A percentile compares a stretch with the other conserved stretches of the same genome.
phyloP scores from a whole-genome alignment of 2,329 filamentous ascomycete genomes.

The Colletotrichum tamarilloi region DNA sequence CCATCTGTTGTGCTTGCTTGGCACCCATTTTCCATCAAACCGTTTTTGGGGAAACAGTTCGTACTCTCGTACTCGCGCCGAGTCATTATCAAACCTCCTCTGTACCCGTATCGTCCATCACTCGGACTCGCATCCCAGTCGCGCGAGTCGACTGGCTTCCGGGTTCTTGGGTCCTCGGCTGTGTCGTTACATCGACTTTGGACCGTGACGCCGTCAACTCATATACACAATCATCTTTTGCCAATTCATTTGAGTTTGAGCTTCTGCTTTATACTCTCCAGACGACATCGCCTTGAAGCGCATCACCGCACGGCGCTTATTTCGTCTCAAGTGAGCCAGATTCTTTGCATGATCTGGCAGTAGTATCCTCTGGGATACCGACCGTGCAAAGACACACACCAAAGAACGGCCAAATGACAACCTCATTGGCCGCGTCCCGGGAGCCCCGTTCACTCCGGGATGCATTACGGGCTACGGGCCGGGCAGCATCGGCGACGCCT shows the following conservation, averaged over 20 bases:
- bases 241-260: not conserved
- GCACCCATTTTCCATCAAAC: not conserved
- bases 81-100: constrained; percentile 18
- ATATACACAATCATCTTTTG: not conserved
- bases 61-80: not conserved
- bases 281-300: not conserved
- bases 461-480: constrained; percentile 32
- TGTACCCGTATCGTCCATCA: not conserved
- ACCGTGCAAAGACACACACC: not conserved
- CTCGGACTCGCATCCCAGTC: not conserved
- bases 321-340: constrained; percentile 16
- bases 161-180: not conserved
- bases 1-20: not conserved
- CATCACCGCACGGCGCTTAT: not conserved
- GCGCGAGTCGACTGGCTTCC: not conserved
- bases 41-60: not conserved
- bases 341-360: not conserved
- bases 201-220: not conserved
- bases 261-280: not conserved
- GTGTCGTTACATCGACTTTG: not conserved
- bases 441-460: constrained; percentile 38
- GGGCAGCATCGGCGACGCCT: constrained; percentile 24
- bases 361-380: not conserved
- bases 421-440: not conserved
- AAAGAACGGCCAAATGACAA: not conserved